phyloP scores from a whole-genome alignment of 768 basidiomycete species.

The Vararia minispora region DNA sequence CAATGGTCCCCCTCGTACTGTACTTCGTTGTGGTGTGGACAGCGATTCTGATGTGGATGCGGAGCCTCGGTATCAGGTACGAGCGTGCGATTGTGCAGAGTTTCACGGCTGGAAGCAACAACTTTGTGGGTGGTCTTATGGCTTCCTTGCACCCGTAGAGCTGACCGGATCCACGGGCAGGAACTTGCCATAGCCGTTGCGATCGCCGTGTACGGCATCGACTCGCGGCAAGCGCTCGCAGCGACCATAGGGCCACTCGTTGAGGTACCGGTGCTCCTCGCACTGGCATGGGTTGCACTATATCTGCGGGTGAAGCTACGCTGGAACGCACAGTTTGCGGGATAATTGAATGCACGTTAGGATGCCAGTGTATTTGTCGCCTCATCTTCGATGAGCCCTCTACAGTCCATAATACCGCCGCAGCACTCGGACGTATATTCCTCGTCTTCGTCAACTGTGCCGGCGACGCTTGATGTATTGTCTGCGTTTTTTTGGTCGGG shows the following conservation, averaged over 20 bases:
- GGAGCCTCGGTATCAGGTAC: slow-evolving; percentile 38
- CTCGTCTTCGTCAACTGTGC: neutral
- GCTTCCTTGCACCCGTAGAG: neutral
- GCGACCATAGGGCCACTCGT: slow-evolving; percentile 73
- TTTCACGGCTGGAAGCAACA: slow-evolving; percentile 75
- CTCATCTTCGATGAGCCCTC: neutral
- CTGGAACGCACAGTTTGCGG: no score
- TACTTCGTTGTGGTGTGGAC: slow-evolving; percentile 78
- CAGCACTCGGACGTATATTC: neutral
- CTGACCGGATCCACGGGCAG: slow-evolving; percentile 19
- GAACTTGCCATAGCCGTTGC: slow-evolving; percentile 80
- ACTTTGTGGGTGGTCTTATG: slow-evolving; percentile 41
- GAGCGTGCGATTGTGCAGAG: slow-evolving; percentile 67
- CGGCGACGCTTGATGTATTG: neutral
- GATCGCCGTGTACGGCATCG: slow-evolving; percentile 67
- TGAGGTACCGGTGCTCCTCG: slow-evolving; percentile 68
- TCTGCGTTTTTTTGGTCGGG: slow-evolving; percentile 1
- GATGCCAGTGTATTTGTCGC: no score
- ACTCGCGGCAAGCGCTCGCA: slow-evolving; percentile 70
- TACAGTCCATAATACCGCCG: neutral
- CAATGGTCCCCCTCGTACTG: slow-evolving; percentile 68
- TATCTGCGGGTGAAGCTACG: neutral
- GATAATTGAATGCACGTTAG: no score
- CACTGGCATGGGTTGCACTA: slow-evolving; percentile 55
- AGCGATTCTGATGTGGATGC: slow-evolving; percentile 45